A percentile compares a stretch with the other conserved stretches of the same genome.
phyloP scores from a whole-genome alignment of 1,284 basidiomycete species.

The Kwoniella shivajii region DNA sequence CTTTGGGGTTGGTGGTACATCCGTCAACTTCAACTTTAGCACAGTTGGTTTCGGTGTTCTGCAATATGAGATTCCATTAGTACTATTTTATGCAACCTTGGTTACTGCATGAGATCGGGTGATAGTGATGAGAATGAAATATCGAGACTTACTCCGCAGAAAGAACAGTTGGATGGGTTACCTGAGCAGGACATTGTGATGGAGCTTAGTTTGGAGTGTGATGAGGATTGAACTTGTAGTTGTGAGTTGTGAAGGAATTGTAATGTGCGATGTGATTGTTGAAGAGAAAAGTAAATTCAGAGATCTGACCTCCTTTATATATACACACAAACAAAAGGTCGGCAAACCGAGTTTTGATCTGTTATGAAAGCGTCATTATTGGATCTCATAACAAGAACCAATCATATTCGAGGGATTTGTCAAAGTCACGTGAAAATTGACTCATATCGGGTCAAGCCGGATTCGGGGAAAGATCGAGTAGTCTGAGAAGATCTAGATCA shows the following conservation, averaged over 20 bases:
- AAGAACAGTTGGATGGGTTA: slow-evolving; percentile 46
- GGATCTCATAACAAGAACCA: too few relatives aligned
- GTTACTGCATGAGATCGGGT: not conserved
- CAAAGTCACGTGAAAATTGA: too few relatives aligned
- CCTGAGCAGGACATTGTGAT: slow-evolving; percentile 45
- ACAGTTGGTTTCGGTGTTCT: slow-evolving; percentile 35
- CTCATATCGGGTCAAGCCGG: too few relatives aligned
- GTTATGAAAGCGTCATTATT: too few relatives aligned
- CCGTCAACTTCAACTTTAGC: slow-evolving; percentile 46
- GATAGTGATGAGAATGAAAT: not conserved
- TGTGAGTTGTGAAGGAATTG: not conserved
- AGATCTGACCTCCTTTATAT: too few relatives aligned
- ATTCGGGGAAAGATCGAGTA: too few relatives aligned
- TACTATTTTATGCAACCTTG: not conserved
- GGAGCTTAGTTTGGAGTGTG: not conserved
- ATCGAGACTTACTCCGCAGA: slow-evolving; percentile 46
- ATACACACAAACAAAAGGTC: not conserved
- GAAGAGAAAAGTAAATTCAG: too few relatives aligned
- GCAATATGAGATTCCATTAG: not conserved
- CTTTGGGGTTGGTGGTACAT: slow-evolving; percentile 43
- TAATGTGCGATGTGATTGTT: not conserved
- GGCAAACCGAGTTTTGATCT: too few relatives aligned
- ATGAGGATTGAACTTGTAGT: not conserved
- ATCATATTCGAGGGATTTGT: too few relatives aligned
- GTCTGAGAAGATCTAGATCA: too few relatives aligned